phyloP scores from a whole-genome alignment of 768 basidiomycete genomes.

The Exidia glandulosa region DNA sequence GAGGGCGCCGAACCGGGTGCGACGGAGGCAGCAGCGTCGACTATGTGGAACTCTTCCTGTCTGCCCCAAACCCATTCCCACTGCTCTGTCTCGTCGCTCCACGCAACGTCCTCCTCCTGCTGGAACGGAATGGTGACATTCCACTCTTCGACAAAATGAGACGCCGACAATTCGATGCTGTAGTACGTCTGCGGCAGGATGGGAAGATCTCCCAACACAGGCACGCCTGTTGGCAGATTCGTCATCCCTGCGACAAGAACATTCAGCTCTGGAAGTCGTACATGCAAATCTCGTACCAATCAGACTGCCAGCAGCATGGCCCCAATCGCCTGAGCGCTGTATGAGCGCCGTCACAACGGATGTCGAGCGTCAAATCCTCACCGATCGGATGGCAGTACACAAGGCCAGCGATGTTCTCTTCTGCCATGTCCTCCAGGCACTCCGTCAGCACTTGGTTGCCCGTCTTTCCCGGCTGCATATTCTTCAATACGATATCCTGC shows the following conservation, averaged over 20 bases:
- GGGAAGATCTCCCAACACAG: slow-evolving; percentile 35
- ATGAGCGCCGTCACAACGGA: neutral
- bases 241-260: slow-evolving; percentile 26
- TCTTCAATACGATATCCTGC: slow-evolving; percentile 37
- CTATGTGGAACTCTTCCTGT: slow-evolving; percentile 37
- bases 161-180: slow-evolving; percentile 42
- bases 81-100: slow-evolving; percentile 23
- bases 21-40: too few relatives aligned
- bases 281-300: slow-evolving; percentile 24
- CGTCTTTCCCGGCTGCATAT: slow-evolving; percentile 34
- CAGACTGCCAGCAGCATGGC: slow-evolving; percentile 40
- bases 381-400: slow-evolving; percentile 43
- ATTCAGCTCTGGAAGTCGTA: neutral
- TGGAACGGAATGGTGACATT: slow-evolving; percentile 35
- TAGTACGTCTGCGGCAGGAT: slow-evolving; percentile 42
- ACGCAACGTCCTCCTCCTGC: slow-evolving; percentile 34
- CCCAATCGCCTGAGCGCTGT: slow-evolving; percentile 36
- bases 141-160: slow-evolving; percentile 37
- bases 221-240: slow-evolving; percentile 34
- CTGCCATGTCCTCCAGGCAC: slow-evolving; percentile 33
- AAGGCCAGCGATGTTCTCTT: slow-evolving; percentile 35
- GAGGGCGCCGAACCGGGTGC: too few relatives aligned
- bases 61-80: slow-evolving; percentile 42
- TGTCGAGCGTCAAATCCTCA: neutral
- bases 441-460: slow-evolving; percentile 35